Percentiles rank a stretch among this genome's conserved stretches.
These are phyloP conservation scores for Fusarium staphyleae DNA, from an alignment of 2,329 filamentous ascomycete species.

Conservation along the genomic window DNA sequence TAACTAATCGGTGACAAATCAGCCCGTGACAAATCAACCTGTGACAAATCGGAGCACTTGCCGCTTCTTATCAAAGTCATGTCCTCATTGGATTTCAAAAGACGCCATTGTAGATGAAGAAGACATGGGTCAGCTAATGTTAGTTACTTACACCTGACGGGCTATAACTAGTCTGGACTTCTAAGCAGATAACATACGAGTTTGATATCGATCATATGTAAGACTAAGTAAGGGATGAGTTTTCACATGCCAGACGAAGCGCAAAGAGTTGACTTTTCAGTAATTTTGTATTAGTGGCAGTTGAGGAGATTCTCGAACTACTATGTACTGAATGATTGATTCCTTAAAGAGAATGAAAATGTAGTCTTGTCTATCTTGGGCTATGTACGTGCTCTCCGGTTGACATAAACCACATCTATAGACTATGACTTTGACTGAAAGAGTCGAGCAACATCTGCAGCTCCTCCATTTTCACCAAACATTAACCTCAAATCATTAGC, in stretches of 20 bases:
- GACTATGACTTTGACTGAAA: slow-evolving; percentile 1
- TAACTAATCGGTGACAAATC: no score
- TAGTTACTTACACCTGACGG: no score
- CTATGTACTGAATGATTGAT: no score
- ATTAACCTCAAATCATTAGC: slow-evolving; percentile 62
- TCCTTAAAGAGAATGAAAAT: no score
- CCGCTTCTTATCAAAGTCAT: no score
- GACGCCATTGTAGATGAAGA: background rate
- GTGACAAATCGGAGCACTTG: background rate
- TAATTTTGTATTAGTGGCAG: no score
- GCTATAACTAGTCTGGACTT: slow-evolving; percentile 12
- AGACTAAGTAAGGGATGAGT: slow-evolving; percentile 28
- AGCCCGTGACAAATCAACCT: background rate
- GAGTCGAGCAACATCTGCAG: slow-evolving; percentile 45
- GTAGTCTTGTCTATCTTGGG: no score
- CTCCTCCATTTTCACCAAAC: slow-evolving; percentile 62
- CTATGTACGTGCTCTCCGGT: no score
- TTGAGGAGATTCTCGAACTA: no score
- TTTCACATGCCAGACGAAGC: slow-evolving; percentile 12
- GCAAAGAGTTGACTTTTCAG: slow-evolving; percentile 17
- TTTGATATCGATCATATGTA: slow-evolving; percentile 32
- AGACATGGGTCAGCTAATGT: background rate
- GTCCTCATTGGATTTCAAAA: background rate
- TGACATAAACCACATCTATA: no score
- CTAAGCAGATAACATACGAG: slow-evolving; percentile 20